Conservation (phyloP, 106 monocot species). For the Agapanthus africanus region DNA sequence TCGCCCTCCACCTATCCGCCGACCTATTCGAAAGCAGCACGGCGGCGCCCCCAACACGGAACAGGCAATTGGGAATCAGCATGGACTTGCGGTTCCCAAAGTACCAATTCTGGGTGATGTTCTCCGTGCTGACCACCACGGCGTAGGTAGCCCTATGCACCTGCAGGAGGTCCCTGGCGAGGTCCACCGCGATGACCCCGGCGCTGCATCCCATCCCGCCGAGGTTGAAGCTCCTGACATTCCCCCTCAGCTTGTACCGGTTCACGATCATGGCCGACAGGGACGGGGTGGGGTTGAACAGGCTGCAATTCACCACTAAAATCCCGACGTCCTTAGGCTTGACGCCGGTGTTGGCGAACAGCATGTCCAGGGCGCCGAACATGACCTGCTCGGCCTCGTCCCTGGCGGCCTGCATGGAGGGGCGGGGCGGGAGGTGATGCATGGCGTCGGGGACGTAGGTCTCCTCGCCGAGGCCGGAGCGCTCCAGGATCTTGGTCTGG, state of each 20-base stretch:
- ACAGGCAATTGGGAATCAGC: constrained; percentile 34
- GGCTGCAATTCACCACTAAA: constrained; percentile 48
- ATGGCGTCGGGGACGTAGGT: constrained; percentile 48
- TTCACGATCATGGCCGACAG: constrained; percentile 59
- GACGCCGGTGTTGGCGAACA: constrained; percentile 25
- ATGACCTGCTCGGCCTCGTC: constrained; percentile 43
- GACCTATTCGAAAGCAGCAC: constrained; percentile 25
- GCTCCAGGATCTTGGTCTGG: constrained; percentile 47
- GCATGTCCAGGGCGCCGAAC: constrained; percentile 40
- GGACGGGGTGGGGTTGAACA: constrained; percentile 55
- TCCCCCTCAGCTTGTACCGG: constrained; percentile 40
- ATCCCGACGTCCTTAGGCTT: constrained; percentile 43
- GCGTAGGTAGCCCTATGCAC: constrained; percentile 27
- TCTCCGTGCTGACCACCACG: constrained; percentile 33
- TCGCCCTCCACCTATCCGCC: constrained; percentile 19
- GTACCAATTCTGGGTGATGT: constrained; percentile 42
- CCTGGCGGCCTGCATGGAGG: constrained; percentile 34
- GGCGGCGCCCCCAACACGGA: constrained; percentile 28
- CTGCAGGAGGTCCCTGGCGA: constrained; percentile 36
- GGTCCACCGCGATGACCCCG: constrained; percentile 36
- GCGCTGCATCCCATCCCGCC: constrained; percentile 67
- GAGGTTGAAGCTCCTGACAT: constrained; percentile 39
- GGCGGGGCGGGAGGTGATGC: constrained; percentile 27
- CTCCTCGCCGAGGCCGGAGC: constrained; percentile 55
- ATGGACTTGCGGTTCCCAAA: constrained; percentile 34